Evolutionary conservation across 1,284 basidiomycete species (phyloP), one percentile per base, ranked within the genome.

Genomic region (Pisolithus thermaeus): DNA sequence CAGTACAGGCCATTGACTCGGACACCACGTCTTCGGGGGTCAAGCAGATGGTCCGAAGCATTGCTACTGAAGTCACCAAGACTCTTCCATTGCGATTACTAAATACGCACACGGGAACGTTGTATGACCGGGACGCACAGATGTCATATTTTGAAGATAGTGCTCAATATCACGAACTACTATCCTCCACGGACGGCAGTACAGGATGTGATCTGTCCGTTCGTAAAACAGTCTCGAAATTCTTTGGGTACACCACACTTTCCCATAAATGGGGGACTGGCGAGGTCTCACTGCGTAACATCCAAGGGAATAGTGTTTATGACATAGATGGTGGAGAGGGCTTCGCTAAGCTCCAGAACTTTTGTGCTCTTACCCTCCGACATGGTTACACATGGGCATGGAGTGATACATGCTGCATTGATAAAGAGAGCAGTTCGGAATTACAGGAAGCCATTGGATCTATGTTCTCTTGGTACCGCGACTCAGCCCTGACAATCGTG

Each of bases 401-500:
- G 28, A 30, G 61, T 2, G 63, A 66, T 27, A 62, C 64, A 0
- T 64, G 62, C 16, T 66, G 64, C 47, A 66, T 63, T 14, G 53
- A 65, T 36, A 56, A 56, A 46, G 45, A 32, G 30, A 58, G 55
- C 28, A 14, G 41, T 0, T 25, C 48, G 2, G 66, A 68, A 16
- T 59, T 68, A n/a, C 50, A 49, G 23, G 61, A 64, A 41, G 61
- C 65, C 0, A 57, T 67, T 23, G 54, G 55, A n/a, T 61, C 64
- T 23, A 64, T 64, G 65, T 65, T 52, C 52, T 58, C 47, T 42
- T 63, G 64, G 64, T 66, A 65, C 23, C 47, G 44, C 11, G 2
- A 46, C 6, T 30, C 28, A 8, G 28, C 28, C 28, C 28, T 30
- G 7, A 30, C 28, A 12, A 30, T 30, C 11, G 28, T 30, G 2